These are phyloP conservation scores for Cryptococcus sp. DNA, from an alignment of 1,284 basidiomycete species.

Conservation along the genomic window DNA sequence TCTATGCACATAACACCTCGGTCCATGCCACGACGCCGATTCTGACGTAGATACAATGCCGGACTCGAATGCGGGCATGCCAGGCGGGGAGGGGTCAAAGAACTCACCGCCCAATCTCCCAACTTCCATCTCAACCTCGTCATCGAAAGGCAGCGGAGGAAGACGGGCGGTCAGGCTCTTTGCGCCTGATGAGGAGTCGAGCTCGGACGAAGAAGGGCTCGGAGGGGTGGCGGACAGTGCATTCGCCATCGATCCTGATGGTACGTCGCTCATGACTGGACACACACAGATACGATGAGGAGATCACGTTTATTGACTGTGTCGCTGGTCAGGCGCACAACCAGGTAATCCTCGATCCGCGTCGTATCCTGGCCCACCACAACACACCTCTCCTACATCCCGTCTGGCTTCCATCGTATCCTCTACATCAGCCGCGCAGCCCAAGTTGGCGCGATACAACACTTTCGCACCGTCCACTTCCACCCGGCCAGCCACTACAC, in stretches of 20 bases:
- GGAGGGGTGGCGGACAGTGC: neutral
- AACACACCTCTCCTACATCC: conserved; percentile 18
- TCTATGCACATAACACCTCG: too few species aligned
- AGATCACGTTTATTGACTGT: neutral
- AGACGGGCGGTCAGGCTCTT: conserved; percentile 18
- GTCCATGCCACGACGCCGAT: too few species aligned
- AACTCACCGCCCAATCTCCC: too few species aligned
- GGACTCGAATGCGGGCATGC: too few species aligned
- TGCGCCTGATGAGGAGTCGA: conserved; percentile 20
- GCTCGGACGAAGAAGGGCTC: conserved; percentile 19
- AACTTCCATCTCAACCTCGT: conserved; percentile 1
- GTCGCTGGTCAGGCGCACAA: conserved; percentile 2
- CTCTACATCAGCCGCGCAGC: conserved; percentile 19
- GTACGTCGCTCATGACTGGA: conserved; percentile 3
- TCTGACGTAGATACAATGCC: too few species aligned
- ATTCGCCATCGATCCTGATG: conserved; percentile 5
- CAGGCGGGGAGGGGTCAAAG: too few species aligned
- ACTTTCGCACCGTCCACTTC: conserved; percentile 11
- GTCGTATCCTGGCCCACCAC: conserved; percentile 18
- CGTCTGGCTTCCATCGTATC: conserved; percentile 20
- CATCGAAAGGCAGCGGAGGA: conserved; percentile 8
- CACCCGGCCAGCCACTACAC: conserved; percentile 8
- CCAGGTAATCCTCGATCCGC: conserved; percentile 15
- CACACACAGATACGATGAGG: neutral
- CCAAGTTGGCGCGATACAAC: conserved; percentile 16